These are phyloP conservation scores for Begonia peltatifolia DNA, from an alignment of 306 rosid genomes.

Conservation along the genomic window DNA sequence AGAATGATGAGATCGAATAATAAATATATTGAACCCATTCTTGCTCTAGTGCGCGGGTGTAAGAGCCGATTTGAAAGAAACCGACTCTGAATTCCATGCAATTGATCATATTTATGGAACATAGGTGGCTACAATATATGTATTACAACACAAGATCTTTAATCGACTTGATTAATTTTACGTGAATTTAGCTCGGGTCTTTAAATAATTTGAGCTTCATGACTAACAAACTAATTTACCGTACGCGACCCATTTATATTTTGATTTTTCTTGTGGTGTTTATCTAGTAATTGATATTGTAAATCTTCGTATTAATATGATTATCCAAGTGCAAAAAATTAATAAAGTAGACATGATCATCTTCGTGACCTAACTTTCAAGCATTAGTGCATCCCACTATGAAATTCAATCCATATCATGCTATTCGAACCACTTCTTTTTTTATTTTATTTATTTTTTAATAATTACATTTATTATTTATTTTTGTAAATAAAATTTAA, in stretches of 20 bases:
- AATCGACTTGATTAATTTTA: too few relatives aligned
- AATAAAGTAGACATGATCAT: conserved; percentile 34
- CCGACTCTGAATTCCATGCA: conserved; percentile 71
- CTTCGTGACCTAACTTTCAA: conserved; percentile 48
- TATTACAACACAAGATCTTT: too few relatives aligned
- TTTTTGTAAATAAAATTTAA: too few relatives aligned
- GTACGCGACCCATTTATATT: too few relatives aligned
- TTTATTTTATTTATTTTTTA: neutral
- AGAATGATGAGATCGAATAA: conserved; percentile 2
- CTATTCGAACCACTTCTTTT: conserved; percentile 4
- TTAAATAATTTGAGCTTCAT: too few relatives aligned
- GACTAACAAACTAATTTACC: too few relatives aligned
- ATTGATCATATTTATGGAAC: conserved; percentile 18
- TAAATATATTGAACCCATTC: conserved; percentile 23
- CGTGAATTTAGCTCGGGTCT: too few relatives aligned
- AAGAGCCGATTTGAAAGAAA: conserved; percentile 67
- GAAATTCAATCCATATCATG: neutral
- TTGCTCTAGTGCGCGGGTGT: conserved; percentile 80
- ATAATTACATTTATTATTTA: too few relatives aligned
- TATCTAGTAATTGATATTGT: too few relatives aligned
- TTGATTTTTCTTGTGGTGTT: too few relatives aligned
- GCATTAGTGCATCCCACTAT: conserved; percentile 4
- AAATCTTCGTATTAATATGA: too few relatives aligned
- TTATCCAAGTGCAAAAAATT: neutral
- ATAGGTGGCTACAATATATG: conserved; percentile 8